Evolutionary conservation across 768 basidiomycete genomes (phyloP), one percentile per base, ranked within the genome.

Genomic region (Melanogaster broomeanus): DNA sequence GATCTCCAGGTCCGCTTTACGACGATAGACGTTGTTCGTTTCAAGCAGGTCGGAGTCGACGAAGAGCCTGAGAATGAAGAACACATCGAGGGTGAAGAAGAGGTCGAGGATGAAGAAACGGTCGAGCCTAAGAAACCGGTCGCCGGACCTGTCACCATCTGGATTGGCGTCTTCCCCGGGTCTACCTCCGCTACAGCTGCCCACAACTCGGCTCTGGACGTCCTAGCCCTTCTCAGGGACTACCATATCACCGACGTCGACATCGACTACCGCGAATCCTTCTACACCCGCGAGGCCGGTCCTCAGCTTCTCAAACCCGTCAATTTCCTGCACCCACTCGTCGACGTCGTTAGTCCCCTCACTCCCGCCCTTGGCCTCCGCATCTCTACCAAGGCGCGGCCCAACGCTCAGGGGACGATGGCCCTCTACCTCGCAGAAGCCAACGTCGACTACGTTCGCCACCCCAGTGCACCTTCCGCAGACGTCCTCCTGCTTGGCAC

Each of bases 131-230:
- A 45, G 44, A 45, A 45, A 45, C 44, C 18, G 31, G 51, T 41
- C 41, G 40, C 67, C 51, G 53, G 72, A 53, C 64, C 65, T 55
- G 58, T 70, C 31, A 71, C 71, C 8, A 69, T 75, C 46, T 76
- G 75, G 75, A 57, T 76, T 15, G 74, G 74, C 4, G 71, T 75
- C 38, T 39, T 58, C 41, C 68, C 68, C 25, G 66, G 68, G n/a
- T 59, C 61, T 52, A 59, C 61, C 65, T 62, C 61, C 56, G 63
- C 57, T 52, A 57, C 57, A 24, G 59, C 41, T 40, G 72, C 74
- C 6, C 56, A 43, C 62, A 49, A 66, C 31, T 63, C 67, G 7
- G 43, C 73, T 45, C 53, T 60, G 24, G 65, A 63, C 43, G 67
- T 72, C 59, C 66, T 65, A 43, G 53, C 42, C 19, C 59, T 72